phyloP scores from a whole-genome alignment of 169 alveolate genomes.

The Plasmodium fragile region DNA sequence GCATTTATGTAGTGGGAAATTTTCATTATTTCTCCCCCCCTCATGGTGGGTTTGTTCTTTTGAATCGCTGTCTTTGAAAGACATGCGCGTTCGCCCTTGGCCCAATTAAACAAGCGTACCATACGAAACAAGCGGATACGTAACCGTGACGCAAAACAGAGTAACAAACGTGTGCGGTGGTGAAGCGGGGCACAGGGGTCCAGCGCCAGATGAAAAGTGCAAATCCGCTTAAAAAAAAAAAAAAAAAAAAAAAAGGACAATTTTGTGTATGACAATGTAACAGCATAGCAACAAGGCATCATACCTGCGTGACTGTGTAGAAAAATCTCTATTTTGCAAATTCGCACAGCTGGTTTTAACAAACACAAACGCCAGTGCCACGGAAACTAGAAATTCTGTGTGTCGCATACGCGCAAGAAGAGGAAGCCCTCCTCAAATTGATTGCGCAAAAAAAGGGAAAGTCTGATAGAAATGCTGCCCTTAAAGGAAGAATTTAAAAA shows the following conservation, averaged over 20 bases:
- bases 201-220: background rate
- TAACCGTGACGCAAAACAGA: background rate
- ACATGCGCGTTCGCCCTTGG: background rate
- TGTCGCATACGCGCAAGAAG: background rate
- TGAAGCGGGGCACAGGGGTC: background rate
- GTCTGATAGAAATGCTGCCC: background rate
- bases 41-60: background rate
- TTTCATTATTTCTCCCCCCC: background rate
- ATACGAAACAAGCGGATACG: background rate
- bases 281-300: background rate
- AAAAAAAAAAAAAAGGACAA: background rate
- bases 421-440: background rate
- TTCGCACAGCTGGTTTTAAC: background rate
- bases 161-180: background rate
- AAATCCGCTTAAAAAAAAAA: background rate
- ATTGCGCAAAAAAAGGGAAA: background rate
- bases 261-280: background rate
- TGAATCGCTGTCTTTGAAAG: background rate
- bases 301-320: background rate
- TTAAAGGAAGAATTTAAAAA: background rate
- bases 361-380: background rate
- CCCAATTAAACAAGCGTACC: background rate
- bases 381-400: background rate
- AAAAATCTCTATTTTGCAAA: background rate
- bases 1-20: background rate